Evolutionary conservation across 345 rosid genomes (phyloP).

Genomic region (Reutealis trisperma): DNA sequence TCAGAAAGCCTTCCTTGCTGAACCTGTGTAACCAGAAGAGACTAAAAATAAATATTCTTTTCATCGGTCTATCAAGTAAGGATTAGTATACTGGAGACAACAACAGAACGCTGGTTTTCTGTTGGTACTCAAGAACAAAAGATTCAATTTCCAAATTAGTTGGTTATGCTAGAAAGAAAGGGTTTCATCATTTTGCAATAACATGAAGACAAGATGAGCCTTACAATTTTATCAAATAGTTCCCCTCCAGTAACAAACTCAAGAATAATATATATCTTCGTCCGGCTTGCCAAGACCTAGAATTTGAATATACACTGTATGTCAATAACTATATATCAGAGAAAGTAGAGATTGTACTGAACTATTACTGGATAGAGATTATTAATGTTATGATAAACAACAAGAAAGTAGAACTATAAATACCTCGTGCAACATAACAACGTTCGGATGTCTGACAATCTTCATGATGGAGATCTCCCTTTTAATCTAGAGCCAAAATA

Average conservation of each 20-base stretch:
- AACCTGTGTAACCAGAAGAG: constrained; percentile 46
- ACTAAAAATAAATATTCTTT: not conserved
- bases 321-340: not conserved
- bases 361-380: not conserved
- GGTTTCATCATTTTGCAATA: not conserved
- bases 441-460: not conserved
- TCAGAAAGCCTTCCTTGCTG: constrained; percentile 68
- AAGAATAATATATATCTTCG: constrained; percentile 78
- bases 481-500: not conserved
- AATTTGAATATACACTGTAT: not conserved
- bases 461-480: constrained; percentile 5
- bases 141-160: not conserved
- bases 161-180: not conserved
- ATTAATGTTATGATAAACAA: too few species aligned
- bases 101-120: not conserved
- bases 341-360: not conserved
- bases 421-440: not conserved
- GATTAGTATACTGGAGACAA: not conserved
- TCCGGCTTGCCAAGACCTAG: constrained; percentile 76
- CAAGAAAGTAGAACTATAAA: too few species aligned
- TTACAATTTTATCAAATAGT: constrained; percentile 81
- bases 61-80: constrained; percentile 1
- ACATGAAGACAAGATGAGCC: constrained; percentile 21
- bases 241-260: constrained; percentile 95
- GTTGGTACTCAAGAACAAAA: not conserved